Conservation (phyloP, 805 yeast species). For the Yamadazyma insecticola region DNA sequence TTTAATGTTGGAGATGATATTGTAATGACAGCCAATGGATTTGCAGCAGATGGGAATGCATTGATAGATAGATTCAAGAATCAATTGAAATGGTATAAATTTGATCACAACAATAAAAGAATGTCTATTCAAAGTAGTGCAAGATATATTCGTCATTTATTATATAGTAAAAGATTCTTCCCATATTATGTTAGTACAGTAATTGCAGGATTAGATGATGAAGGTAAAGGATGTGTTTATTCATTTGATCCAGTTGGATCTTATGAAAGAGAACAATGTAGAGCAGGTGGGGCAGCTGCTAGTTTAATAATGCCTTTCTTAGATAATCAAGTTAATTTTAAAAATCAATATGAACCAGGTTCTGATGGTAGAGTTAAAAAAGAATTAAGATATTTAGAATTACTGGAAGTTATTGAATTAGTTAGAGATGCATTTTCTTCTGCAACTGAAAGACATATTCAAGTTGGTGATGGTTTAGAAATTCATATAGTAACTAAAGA, state of each 20-base stretch:
- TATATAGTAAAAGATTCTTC: slow-evolving; percentile 91
- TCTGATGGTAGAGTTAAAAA: slow-evolving; percentile 63
- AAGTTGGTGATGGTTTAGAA: slow-evolving; percentile 96
- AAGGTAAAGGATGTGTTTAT: slow-evolving; percentile 91
- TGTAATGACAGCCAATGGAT: slow-evolving; percentile 89
- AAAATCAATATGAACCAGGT: slow-evolving; percentile 84
- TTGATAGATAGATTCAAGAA: slow-evolving; percentile 69
- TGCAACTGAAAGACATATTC: slow-evolving; percentile 97
- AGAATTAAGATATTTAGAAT: slow-evolving; percentile 56
- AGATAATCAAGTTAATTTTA: slow-evolving; percentile 95
- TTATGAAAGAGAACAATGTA: slow-evolving; percentile 93
- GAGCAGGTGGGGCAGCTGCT: slow-evolving; percentile 98
- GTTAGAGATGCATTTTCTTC: slow-evolving; percentile 94
- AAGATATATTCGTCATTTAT: slow-evolving; percentile 80
- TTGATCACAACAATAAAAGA: slow-evolving; percentile 69
- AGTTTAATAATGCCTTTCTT: slow-evolving; percentile 94
- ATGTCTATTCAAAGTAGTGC: slow-evolving; percentile 74
- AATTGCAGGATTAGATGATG: slow-evolving; percentile 86
- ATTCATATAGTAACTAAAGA: slow-evolving; percentile 88
- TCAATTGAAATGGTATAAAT: slow-evolving; percentile 87
- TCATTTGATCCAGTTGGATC: slow-evolving; percentile 98
- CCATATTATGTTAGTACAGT: slow-evolving; percentile 96
- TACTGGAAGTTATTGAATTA: slow-evolving; percentile 82
- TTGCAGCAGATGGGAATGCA: slow-evolving; percentile 91
- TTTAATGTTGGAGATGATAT: slow-evolving; percentile 85